Base-by-base conservation (phyloP, 257 asterid species). In the Plantago ovata region DNA sequence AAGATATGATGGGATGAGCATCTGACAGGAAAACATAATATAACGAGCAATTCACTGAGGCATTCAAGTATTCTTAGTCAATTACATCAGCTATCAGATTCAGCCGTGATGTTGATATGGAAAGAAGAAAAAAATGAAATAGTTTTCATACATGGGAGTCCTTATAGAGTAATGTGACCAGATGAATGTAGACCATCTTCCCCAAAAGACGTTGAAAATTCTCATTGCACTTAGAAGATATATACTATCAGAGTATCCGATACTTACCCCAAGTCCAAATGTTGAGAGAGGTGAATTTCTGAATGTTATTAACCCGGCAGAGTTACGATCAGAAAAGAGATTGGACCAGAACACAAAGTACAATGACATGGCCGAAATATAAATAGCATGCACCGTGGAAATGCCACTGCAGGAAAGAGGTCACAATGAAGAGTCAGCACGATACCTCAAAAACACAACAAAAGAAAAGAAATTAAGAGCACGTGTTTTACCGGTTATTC, bases 271-370 rank as follows among this genome's bases (percentile, higher is more conserved):
- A 52, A 92, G 75, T 23, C 75, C 69, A 75, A 84, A 86, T 46
- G 94, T 92, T 18, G 98, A 88, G 65, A 80, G 72, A 48, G 80
- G 56, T 51, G 98, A 80, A 73, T 70, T 83, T 71, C 90, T 79
- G 78, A 81, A 72, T 54, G 92, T 88, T 57, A 88, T 59, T 44
- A 68, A 70, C 39, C 86, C 90, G 53, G 74, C 73, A 56, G 76
- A 65, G 58, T 72, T 66, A 56, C 67, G 70, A 56, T 83, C 95
- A 40, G 87, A 80, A 86, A 87, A 92, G 56, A 92, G 75, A 70
- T 82, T 79, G 55, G 98, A 88, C 85, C 82, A 84, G 81, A 87
- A 88, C 28, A 86, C 95, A 70, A 85, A 87, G 84, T 92, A 92
- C 67, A 75, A 52, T 53, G 98, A 82, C 73, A 79, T 73, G 43